Base-by-base conservation (phyloP, 805 yeast species). In the Teunomyces lycoperdinae region DNA sequence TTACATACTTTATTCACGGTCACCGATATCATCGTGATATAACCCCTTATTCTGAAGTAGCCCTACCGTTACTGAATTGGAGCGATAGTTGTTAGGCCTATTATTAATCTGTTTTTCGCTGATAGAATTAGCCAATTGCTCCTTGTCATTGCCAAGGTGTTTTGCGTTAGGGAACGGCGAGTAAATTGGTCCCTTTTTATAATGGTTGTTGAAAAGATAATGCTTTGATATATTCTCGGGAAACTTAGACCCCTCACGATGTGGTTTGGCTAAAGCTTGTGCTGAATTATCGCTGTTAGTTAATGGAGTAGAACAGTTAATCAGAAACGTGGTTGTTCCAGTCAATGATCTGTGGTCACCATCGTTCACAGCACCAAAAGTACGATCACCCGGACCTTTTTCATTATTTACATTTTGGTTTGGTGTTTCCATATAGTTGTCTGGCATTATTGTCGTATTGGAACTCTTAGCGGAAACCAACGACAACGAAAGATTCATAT, bases 191-290 rank as follows among this genome's bases (percentile, higher is more conserved):
- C 85, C 73, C 47, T 73, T 76, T 43, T 67, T 67, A 56, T 77
- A 77, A 51, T 78, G 82, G 50, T 77, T 78, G 35, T 68, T 70
- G 61, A 62, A 74, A 36, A 59, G 63, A 50, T 58, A 53, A 44
- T 64, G 52, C n/a, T 29, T 29, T 16, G 43, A 14, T 14, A 17
- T 41, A 28, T 14, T 41, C n/a, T 14, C 34, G 3, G 43, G 43
- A 16, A 29, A 20, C 28, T 28, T 41, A 11, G 14, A 27, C 2
- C 16, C 28, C 16, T 41, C 28, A 10, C 8, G 14, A 9, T 41
- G 14, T 10, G 13, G 9, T 17, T 29, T 28, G 16, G n/a, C 34
- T 28, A 41, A 20, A 14, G 43, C 34, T 20, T 6, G 6, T 9
- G 26, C 34, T 9, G 43, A 29, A 11, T 20, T 26, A 30, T 41